Evolutionary conservation across 345 rosid genomes (phyloP).

Genomic region (Citrus trifoliata): DNA sequence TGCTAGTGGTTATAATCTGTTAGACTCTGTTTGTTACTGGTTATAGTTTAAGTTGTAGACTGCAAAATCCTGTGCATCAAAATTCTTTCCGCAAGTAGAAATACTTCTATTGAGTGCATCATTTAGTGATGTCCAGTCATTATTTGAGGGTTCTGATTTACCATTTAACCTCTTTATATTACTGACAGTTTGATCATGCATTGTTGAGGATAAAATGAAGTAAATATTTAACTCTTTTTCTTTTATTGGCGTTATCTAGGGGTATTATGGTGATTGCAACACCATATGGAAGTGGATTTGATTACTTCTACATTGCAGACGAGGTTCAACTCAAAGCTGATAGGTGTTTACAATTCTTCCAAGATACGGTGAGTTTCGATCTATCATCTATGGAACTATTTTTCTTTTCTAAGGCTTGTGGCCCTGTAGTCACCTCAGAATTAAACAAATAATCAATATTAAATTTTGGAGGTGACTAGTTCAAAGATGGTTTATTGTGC

Average conservation of each 20-base stretch:
- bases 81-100: neutral
- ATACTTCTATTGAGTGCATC: neutral
- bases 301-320: conserved; percentile 90
- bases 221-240: conserved; percentile 6
- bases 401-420: neutral
- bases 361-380: conserved; percentile 61
- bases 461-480: neutral
- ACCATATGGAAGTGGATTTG: conserved; percentile 96
- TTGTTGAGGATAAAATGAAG: conserved; percentile 3
- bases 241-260: conserved; percentile 37
- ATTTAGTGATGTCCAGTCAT: neutral
- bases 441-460: neutral
- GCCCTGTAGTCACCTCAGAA: neutral
- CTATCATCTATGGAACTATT: neutral
- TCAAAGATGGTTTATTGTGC: conserved; percentile 14
- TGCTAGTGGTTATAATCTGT: neutral
- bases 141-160: neutral
- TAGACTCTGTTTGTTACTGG: neutral
- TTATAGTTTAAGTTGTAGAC: neutral
- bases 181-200: neutral
- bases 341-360: conserved; percentile 70
- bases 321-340: conserved; percentile 95
- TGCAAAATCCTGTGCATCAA: neutral
- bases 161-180: neutral
- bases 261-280: conserved; percentile 93